Base-by-base conservation (phyloP, 169 alveolate genomes). In the Cryptosporidium tyzzeri region DNA sequence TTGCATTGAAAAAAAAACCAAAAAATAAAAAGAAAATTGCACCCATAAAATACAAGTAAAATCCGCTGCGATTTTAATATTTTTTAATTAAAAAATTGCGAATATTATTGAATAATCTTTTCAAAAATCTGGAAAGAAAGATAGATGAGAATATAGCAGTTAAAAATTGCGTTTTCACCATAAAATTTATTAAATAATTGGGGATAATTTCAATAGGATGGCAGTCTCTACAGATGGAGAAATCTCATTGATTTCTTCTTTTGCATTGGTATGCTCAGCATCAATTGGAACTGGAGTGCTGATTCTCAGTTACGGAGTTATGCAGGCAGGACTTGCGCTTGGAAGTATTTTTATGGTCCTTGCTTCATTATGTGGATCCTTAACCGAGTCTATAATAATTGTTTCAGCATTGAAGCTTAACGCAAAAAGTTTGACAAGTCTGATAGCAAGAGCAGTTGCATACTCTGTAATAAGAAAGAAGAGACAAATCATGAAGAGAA, bases 231-330 rank as follows among this genome's bases (percentile, higher is more conserved):
- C 48, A 12, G n/a, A n/a, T n/a, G 86, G 53, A 10, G 69, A 67
- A 31, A 80, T 80, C 29, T 80, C 89, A 53, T 23, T 80, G 31
- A 26, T 48, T 48, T 69, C 75, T n/a, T 59, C 80, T 65, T 80
- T 61, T 31, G 89, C 74, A 10, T 53, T 80, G 41, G 59, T 80
- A 3, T 80, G 89, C 48, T 80, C 89, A 8, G 61, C 75, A 29
- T 61, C 80, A 6, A 80, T 80, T 31, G 89, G 89, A 3, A 44
- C 89, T 33, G 89, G 89, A 23, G 89, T 80, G 31, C 68, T 80
- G 18, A 53, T 80, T n/a, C 68, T 80, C 33, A 80, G 89, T 41
- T 80, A 80, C 50, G 89, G 89, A 39, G 89, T 80, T 3, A 80
- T 80, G 89, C 89, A 80, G 55, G 89, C 89, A 16, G 89, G 89